Base-by-base conservation (phyloP, 345 rosid species). In the Salix dunnii region DNA sequence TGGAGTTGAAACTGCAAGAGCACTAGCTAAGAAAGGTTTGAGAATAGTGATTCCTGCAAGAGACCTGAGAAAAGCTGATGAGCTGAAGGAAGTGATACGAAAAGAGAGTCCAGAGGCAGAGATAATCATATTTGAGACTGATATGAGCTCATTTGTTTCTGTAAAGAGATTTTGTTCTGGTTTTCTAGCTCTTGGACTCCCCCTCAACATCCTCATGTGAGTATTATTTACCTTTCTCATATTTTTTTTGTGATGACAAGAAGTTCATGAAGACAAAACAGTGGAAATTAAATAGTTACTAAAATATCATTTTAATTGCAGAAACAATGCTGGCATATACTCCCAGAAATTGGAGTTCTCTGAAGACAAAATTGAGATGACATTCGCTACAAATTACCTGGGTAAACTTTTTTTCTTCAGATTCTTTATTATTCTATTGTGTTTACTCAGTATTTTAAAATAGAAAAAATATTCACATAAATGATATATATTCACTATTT, bases 281-380 rank as follows among this genome's bases (percentile, higher is more conserved):
- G 2, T 28, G 36, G 36, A 0, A 14, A 33, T 33, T 33, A 35
- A 25, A 63, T 64, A 16, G n/a, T 64, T 64, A 6, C 7, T 30
- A 3, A n/a, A 18, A 13, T 6, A 43, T 27, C 25, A 36, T 7
- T 77, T 38, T 58, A n/a, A 58, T 58, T 72, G 74, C 93, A 95
- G 99, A 87, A 95, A 95, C 79, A 95, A 95, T 79, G 99, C 99
- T 2, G 99, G 99, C 23, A 81, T 90, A 35, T 93, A 81, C 89
- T 91, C 96, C 58, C 88, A 86, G 76, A 88, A 86, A 77, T 81
- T 95, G 87, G 97, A 95, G 86, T 95, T 90, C 82, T 93, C 99
- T 0, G 99, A 93, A 70, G 97, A 93, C 75, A 95, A 95, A 86
- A 88, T 93, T 67, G 97, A 95, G 87, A 87, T 95, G 90, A 93